Percentiles rank a stretch among this genome's conserved stretches.
Evolutionary conservation across 257 asterid species (phyloP).

Genomic region (Przewalskia tangutica): DNA sequence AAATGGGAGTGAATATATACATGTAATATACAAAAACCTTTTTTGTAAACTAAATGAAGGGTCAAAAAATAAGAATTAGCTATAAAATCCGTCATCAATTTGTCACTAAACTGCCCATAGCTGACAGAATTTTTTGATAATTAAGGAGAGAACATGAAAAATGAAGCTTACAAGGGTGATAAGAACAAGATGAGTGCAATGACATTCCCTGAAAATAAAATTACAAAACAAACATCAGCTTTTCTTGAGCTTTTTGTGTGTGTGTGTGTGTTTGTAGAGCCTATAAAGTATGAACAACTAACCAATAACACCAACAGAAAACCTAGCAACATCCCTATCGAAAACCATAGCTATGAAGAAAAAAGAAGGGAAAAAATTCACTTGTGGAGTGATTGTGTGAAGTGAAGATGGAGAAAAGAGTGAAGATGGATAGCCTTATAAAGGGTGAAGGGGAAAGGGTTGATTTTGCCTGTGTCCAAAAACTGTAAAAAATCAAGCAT

Average conservation of each 20-base stretch:
- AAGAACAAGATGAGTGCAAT: conserved; percentile 53
- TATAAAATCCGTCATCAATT: too few relatives aligned
- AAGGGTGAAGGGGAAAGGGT: conserved; percentile 18
- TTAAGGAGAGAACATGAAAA: neutral
- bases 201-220: conserved; percentile 53
- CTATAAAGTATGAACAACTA: neutral
- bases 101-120: too few relatives aligned
- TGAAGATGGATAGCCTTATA: conserved; percentile 15
- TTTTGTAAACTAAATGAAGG: too few relatives aligned
- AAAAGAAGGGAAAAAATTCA: neutral
- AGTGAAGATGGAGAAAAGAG: neutral
- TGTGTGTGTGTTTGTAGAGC: neutral
- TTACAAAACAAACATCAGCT: neutral
- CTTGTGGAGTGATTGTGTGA: neutral
- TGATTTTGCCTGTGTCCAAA: conserved; percentile 10
- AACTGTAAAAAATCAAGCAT: neutral
- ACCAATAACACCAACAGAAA: conserved; percentile 62
- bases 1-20: too few relatives aligned
- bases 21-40: too few relatives aligned
- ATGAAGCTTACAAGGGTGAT: conserved; percentile 64
- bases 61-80: too few relatives aligned
- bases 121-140: too few relatives aligned
- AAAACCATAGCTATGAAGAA: conserved; percentile 23
- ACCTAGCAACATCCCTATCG: conserved; percentile 34
- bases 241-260: neutral